phyloP scores from a whole-genome alignment of 2,329 filamentous ascomycete species.

The Neonectria magnoliae region DNA sequence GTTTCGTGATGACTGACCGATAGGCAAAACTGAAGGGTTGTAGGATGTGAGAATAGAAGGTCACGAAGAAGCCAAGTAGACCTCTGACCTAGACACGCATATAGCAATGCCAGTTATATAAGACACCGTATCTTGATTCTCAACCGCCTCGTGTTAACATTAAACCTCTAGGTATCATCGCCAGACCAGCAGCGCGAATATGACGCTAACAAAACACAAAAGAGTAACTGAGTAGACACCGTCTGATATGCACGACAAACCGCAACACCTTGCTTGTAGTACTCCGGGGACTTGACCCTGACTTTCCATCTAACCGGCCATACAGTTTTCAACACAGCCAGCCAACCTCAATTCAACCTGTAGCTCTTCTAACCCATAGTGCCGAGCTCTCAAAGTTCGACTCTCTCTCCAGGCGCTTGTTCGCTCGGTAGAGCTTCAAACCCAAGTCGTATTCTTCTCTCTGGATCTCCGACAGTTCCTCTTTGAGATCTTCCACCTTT shows the following conservation, averaged over 20 bases:
- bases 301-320: conserved; percentile 14
- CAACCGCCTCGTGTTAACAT: conserved; percentile 17
- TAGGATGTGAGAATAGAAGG: not conserved
- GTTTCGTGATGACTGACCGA: not conserved
- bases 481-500: conserved; percentile 73
- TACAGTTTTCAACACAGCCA: conserved; percentile 8
- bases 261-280: conserved; percentile 37
- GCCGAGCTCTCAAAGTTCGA: conserved; percentile 72
- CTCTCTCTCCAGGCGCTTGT: conserved; percentile 78
- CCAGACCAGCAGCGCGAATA: conserved; percentile 26
- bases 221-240: conserved; percentile 31
- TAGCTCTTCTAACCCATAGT: conserved; percentile 83
- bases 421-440: conserved; percentile 76
- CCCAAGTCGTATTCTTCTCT: conserved; percentile 83
- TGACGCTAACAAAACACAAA: conserved; percentile 25
- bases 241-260: conserved; percentile 36
- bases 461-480: conserved; percentile 77
- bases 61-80: not conserved
- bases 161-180: conserved; percentile 26
- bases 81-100: not conserved
- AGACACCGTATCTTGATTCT: conserved; percentile 22
- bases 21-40: not conserved
- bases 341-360: conserved; percentile 57
- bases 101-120: not conserved
- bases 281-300: conserved; percentile 8